Evolutionary conservation across 2,329 filamentous ascomycete species (phyloP).

Genomic region (Aspergillus hortae): DNA sequence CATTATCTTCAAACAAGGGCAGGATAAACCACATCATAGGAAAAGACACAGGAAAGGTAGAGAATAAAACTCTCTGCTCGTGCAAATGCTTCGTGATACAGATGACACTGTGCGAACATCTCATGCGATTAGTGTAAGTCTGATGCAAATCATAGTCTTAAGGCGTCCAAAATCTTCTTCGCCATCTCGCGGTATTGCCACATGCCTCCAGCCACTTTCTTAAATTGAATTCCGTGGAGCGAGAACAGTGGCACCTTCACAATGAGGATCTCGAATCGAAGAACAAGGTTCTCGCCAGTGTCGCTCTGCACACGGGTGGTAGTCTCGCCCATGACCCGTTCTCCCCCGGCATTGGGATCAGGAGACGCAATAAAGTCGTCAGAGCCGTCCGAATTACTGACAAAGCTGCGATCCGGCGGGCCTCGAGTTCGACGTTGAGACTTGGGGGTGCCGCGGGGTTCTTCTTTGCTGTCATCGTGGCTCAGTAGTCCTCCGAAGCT

Average conservation of each 20-base stretch:
- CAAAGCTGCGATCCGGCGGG: constrained; percentile 65
- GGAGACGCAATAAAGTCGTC: constrained; percentile 63
- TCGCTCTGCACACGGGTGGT: constrained; percentile 90
- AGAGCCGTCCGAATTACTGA: constrained; percentile 81
- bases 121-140: constrained; percentile 12
- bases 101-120: constrained; percentile 4
- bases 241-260: constrained; percentile 94
- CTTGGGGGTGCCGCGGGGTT: constrained; percentile 48
- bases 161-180: constrained; percentile 83
- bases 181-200: constrained; percentile 99
- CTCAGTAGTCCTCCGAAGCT: constrained; percentile 72
- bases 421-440: constrained; percentile 43
- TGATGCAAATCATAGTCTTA: constrained; percentile 61
- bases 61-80: constrained; percentile 18
- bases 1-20: constrained; percentile 9
- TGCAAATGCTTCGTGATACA: constrained; percentile 26
- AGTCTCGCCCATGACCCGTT: constrained; percentile 74
- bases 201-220: constrained; percentile 89
- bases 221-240: constrained; percentile 95
- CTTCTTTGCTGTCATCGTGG: constrained; percentile 65
- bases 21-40: constrained; percentile 11
- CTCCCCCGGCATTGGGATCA: constrained; percentile 47
- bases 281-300: constrained; percentile 74
- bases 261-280: constrained; percentile 94
- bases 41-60: constrained; percentile 11